Percentiles rank a stretch among this genome's conserved stretches.
Evolutionary conservation across 352 stramenopile species (phyloP).

Genomic region (Pythium aristosporum): DNA sequence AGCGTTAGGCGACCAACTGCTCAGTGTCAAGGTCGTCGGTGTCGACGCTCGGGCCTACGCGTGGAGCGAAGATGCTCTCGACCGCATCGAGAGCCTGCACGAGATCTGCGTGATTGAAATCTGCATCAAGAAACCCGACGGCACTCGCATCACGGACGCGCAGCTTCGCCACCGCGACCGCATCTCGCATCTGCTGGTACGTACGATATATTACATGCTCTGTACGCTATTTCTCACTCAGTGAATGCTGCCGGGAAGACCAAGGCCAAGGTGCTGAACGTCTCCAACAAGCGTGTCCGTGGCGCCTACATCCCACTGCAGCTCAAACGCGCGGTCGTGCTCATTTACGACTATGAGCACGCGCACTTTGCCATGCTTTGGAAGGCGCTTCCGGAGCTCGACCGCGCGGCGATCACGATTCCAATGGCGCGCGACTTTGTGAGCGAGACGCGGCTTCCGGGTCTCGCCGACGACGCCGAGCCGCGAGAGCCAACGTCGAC

Average conservation of each 20-base stretch:
- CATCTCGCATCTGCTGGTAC: slow-evolving; percentile 6
- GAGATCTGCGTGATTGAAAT: slow-evolving; percentile 13
- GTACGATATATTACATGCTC: too few species aligned
- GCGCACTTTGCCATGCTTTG: background rate
- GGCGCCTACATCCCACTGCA: background rate
- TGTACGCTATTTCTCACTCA: background rate
- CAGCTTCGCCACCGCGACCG: slow-evolving; percentile 3
- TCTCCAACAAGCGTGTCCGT: background rate
- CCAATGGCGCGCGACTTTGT: background rate
- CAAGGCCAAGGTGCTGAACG: background rate
- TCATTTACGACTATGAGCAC: background rate
- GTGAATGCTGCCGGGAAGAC: background rate
- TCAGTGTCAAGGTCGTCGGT: slow-evolving; percentile 8
- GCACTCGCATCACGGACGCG: slow-evolving; percentile 3
- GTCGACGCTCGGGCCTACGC: background rate
- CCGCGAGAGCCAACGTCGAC: background rate
- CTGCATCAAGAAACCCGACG: slow-evolving; percentile 14
- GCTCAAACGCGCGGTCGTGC: background rate
- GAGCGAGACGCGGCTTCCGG: background rate
- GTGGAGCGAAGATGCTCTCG: slow-evolving; percentile 6
- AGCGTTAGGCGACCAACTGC: slow-evolving; percentile 2
- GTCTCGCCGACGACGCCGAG: background rate
- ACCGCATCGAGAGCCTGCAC: slow-evolving; percentile 4
- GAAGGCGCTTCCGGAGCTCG: background rate
- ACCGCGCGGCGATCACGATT: background rate